Conservation (phyloP, 345 rosid species). For the Ricinus communis region DNA sequence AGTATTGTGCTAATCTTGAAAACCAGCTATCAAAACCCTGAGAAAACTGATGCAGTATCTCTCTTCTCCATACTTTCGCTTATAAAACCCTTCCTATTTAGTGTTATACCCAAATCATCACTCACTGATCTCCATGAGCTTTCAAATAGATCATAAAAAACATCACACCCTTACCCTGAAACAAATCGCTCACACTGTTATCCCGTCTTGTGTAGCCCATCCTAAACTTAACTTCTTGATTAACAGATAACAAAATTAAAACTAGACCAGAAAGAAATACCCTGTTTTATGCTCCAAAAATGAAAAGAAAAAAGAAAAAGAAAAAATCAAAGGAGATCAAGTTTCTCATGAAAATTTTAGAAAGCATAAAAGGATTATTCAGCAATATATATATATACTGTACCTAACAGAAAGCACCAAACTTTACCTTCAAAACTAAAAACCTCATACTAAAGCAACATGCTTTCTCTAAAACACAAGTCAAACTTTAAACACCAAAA, state of each 20-base stretch:
- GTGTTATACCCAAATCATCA: not conserved
- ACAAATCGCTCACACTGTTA: not conserved
- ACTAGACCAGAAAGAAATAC: not conserved
- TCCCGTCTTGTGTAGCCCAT: not conserved
- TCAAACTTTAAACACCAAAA: conserved; percentile 14
- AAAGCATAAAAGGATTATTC: not conserved
- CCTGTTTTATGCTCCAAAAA: too few species aligned
- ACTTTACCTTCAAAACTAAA: conserved; percentile 12
- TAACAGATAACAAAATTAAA: not conserved
- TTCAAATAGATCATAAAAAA: too few species aligned
- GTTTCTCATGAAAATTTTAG: not conserved
- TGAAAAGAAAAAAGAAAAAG: not conserved
- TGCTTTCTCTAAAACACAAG: conserved; percentile 1
- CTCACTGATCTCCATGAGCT: not conserved
- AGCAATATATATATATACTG: not conserved
- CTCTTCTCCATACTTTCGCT: too few species aligned
- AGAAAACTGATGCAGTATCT: not conserved
- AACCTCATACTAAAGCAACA: not conserved
- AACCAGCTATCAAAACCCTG: not conserved
- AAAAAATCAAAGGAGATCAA: not conserved
- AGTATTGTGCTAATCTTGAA: not conserved
- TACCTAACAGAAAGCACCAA: not conserved
- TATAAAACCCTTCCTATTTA: not conserved
- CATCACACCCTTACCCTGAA: too few species aligned
- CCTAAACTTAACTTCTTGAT: not conserved